Conservation (phyloP, 192 early-diverging fungal species). For the Entomortierella beljakovae region DNA sequence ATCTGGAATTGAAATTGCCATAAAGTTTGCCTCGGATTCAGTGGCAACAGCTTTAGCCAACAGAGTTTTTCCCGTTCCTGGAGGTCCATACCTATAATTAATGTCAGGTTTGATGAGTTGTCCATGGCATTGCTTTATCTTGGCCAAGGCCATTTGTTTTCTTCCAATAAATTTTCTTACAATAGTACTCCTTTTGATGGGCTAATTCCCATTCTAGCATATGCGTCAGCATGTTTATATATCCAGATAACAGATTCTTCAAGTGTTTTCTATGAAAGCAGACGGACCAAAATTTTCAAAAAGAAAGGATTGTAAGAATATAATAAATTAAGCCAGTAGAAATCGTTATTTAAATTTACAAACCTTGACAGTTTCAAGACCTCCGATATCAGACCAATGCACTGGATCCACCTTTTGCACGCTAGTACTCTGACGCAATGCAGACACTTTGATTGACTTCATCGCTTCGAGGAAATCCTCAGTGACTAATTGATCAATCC, state of each 20-base stretch:
- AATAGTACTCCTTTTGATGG: constrained; percentile 88
- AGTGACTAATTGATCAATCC: constrained; percentile 32
- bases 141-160: background rate
- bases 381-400: constrained; percentile 85
- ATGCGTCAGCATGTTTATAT: constrained; percentile 71
- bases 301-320: background rate
- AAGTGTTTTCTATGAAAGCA: constrained; percentile 61
- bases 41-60: constrained; percentile 87
- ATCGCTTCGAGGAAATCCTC: constrained; percentile 61
- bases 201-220: constrained; percentile 72
- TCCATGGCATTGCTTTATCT: too few species aligned
- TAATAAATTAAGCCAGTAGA: background rate
- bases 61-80: constrained; percentile 94
- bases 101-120: too few species aligned
- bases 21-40: constrained; percentile 84
- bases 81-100: constrained; percentile 73
- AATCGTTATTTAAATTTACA: background rate
- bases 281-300: constrained; percentile 6
- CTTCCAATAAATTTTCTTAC: constrained; percentile 56
- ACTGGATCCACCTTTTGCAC: constrained; percentile 64
- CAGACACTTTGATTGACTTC: constrained; percentile 34
- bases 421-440: constrained; percentile 46
- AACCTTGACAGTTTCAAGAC: constrained; percentile 78
- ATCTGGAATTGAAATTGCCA: constrained; percentile 81
- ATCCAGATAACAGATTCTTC: constrained; percentile 87